Conservation (phyloP, 495 filamentous ascomycete genomes). For the Aspergillus funiculosus region DNA sequence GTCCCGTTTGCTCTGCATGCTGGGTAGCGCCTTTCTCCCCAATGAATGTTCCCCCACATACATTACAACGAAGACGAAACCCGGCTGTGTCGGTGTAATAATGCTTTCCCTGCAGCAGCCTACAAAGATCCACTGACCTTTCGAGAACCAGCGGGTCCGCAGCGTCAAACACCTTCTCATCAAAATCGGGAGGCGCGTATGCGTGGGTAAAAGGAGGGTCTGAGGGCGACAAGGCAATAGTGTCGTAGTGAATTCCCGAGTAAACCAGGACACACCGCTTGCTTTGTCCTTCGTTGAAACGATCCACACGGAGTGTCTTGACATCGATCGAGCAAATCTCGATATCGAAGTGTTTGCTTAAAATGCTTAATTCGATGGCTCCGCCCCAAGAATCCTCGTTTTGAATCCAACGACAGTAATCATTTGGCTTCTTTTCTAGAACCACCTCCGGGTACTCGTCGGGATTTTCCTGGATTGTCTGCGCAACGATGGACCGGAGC, state of each 20-base stretch:
- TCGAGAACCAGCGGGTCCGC: constrained; percentile 62
- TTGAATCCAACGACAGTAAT: constrained; percentile 83
- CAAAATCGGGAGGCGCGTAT: constrained; percentile 60
- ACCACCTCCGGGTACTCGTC: constrained; percentile 67
- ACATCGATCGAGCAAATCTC: constrained; percentile 87
- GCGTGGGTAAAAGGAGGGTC: constrained; percentile 52
- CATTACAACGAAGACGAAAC: constrained; percentile 77
- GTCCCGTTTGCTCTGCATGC: constrained; percentile 62
- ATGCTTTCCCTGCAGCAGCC: constrained; percentile 60
- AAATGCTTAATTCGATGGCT: constrained; percentile 78
- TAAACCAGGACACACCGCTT: constrained; percentile 81
- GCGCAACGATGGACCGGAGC: constrained; percentile 76
- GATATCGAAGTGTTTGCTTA: constrained; percentile 78
- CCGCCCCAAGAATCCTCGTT: constrained; percentile 84
- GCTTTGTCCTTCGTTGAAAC: constrained; percentile 71
- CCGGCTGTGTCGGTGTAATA: constrained; percentile 89
- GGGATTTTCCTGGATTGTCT: constrained; percentile 66
- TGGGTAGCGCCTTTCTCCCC: constrained; percentile 66
- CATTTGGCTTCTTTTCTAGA: constrained; percentile 64
- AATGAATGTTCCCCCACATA: constrained; percentile 63
- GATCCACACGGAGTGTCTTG: constrained; percentile 59
- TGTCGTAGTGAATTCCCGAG: constrained; percentile 93
- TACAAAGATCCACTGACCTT: constrained; percentile 66
- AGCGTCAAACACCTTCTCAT: constrained; percentile 71
- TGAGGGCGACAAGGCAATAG: constrained; percentile 68